phyloP scores from a whole-genome alignment of 1,284 basidiomycete species.

The Gymnopus androsaceus region DNA sequence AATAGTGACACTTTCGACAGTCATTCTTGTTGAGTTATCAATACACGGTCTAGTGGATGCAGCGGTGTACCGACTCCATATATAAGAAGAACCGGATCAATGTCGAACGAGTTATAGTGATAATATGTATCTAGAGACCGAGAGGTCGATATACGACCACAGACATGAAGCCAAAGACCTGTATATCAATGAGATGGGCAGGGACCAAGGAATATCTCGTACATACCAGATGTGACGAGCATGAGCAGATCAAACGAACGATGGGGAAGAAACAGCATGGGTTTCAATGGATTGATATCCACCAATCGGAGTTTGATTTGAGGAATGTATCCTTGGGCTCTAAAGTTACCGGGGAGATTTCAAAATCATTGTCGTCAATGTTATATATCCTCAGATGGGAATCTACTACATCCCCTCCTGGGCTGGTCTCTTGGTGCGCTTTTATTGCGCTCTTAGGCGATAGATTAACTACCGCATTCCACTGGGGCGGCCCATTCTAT shows the following conservation, averaged over 20 bases:
- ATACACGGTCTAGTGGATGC: background rate
- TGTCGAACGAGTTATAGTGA: conserved; percentile 66
- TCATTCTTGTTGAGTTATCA: background rate
- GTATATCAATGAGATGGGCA: conserved; percentile 11
- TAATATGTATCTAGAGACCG: conserved; percentile 68
- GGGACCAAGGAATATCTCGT: background rate
- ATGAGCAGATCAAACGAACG: conserved; percentile 69
- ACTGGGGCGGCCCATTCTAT: too few species aligned
- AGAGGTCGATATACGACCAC: conserved; percentile 68
- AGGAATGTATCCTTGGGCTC: conserved; percentile 20
- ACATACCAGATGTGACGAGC: conserved; percentile 68
- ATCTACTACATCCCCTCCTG: conserved; percentile 78
- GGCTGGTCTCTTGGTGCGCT: too few species aligned
- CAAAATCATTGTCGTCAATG: conserved; percentile 16
- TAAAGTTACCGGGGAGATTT: conserved; percentile 14
- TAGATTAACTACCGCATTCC: too few species aligned
- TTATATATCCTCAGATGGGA: conserved; percentile 2
- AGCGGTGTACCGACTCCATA: conserved; percentile 64
- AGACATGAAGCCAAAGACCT: conserved; percentile 73
- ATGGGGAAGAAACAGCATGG: conserved; percentile 58
- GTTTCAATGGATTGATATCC: conserved; percentile 75
- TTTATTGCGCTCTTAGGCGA: too few species aligned
- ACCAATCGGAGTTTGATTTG: conserved; percentile 59
- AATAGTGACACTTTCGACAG: conserved; percentile 63
- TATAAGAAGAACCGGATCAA: conserved; percentile 75